phyloP scores from a whole-genome alignment of 129 eudicot genomes.

The Smallanthus sonchifolius region DNA sequence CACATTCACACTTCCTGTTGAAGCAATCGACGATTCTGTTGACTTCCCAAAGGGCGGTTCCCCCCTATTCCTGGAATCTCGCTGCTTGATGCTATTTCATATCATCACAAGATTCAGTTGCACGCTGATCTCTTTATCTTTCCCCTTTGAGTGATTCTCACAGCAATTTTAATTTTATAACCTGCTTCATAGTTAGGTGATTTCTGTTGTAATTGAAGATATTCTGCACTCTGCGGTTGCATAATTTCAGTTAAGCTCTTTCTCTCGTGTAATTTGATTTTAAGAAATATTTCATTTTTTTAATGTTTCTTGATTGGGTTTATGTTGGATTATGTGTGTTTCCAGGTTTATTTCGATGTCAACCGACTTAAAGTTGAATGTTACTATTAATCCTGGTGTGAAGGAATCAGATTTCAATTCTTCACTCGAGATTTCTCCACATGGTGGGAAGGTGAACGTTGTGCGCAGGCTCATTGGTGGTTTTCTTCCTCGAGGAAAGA shows the following conservation, averaged over 20 bases:
- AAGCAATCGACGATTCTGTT: slow-evolving; percentile 27
- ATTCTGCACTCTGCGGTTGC: background rate
- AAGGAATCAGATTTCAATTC: slow-evolving; percentile 38
- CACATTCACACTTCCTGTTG: slow-evolving; percentile 25
- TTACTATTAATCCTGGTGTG: slow-evolving; percentile 36
- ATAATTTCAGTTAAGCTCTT: background rate
- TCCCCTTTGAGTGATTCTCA: slow-evolving; percentile 44
- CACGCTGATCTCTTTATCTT: slow-evolving; percentile 14
- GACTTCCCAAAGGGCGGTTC: slow-evolving; percentile 20
- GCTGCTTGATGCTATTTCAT: slow-evolving; percentile 21
- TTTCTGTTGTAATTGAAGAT: background rate
- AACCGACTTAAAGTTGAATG: slow-evolving; percentile 45
- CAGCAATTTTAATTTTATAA: slow-evolving; percentile 14
- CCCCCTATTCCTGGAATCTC: slow-evolving; percentile 38
- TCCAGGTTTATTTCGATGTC: slow-evolving; percentile 31
- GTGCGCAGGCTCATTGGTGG: slow-evolving; percentile 44
- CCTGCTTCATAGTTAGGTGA: background rate
- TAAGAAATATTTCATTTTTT: background rate
- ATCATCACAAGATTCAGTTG: background rate
- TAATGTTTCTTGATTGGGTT: background rate
- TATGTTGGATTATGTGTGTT: background rate
- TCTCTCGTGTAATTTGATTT: background rate
- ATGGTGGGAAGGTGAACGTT: slow-evolving; percentile 40
- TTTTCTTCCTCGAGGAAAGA: slow-evolving; percentile 39
- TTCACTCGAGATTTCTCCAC: slow-evolving; percentile 32